Conservation (phyloP, 2,329 filamentous ascomycete species). For the Microsporum ferrugineum region DNA sequence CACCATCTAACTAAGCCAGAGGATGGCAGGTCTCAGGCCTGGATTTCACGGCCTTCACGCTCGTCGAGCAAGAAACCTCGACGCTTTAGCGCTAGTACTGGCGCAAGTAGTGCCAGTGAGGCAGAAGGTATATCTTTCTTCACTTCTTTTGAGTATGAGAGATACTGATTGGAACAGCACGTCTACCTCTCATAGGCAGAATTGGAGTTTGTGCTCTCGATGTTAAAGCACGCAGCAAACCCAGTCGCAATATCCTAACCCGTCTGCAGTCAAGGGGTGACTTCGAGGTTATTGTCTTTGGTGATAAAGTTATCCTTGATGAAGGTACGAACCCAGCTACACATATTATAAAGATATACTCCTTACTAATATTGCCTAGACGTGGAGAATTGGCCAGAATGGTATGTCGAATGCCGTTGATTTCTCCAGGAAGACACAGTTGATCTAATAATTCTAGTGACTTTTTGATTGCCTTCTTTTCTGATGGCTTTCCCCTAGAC, state of each 20-base stretch:
- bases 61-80: conserved; percentile 61
- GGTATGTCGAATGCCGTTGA: conserved; percentile 37
- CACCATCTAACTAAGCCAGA: neutral
- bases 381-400: conserved; percentile 91
- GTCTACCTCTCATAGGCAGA: conserved; percentile 40
- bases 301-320: conserved; percentile 95
- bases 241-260: conserved; percentile 90
- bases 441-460: conserved; percentile 42
- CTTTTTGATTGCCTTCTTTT: conserved; percentile 96
- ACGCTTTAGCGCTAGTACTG: conserved; percentile 70
- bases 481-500: conserved; percentile 89
- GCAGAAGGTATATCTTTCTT: conserved; percentile 35
- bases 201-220: conserved; percentile 95
- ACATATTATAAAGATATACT: neutral
- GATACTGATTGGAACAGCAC: conserved; percentile 11
- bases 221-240: conserved; percentile 91
- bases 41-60: conserved; percentile 25
- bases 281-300: conserved; percentile 95
- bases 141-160: conserved; percentile 16
- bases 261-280: conserved; percentile 79
- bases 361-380: conserved; percentile 34
- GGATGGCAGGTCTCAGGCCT: neutral
- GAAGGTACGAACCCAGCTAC: conserved; percentile 47
- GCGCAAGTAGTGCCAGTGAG: conserved; percentile 64
- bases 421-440: neutral